These are phyloP conservation scores for Ascochyta koolunga DNA, from an alignment of 2,329 filamentous ascomycete genomes.

Conservation along the genomic window DNA sequence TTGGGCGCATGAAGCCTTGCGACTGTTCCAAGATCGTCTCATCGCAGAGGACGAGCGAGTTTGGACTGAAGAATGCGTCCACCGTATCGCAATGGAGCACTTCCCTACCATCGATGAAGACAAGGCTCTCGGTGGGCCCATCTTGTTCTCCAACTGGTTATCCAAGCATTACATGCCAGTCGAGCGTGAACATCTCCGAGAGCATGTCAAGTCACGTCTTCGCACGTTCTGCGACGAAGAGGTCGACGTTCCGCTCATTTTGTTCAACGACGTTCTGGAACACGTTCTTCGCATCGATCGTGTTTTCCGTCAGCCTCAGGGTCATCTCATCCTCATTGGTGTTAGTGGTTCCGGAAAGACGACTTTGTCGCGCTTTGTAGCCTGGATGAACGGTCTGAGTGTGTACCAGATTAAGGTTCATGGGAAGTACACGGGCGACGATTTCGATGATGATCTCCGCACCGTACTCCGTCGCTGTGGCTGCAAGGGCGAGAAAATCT, in stretches of 20 bases:
- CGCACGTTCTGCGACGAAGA: constrained; percentile 99
- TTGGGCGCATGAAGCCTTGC: constrained; percentile 96
- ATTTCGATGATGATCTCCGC: constrained; percentile 97
- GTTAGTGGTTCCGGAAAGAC: constrained; percentile 99
- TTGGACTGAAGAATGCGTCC: constrained; percentile 91
- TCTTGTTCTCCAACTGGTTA: constrained; percentile 98
- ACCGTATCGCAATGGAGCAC: constrained; percentile 82
- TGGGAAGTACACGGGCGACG: constrained; percentile 95
- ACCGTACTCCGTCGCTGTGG: constrained; percentile 92
- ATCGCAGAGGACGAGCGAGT: constrained; percentile 91
- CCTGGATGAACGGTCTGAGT: constrained; percentile 99
- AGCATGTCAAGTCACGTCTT: constrained; percentile 95
- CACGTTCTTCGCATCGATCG: constrained; percentile 98
- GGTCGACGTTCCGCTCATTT: constrained; percentile 94
- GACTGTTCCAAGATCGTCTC: constrained; percentile 95
- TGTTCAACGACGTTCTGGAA: constrained; percentile 99
- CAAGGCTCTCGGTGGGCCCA: constrained; percentile 87
- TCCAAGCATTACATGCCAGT: constrained; percentile 99
- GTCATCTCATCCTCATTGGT: constrained; percentile 96
- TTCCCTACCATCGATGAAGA: constrained; percentile 96
- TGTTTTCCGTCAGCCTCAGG: constrained; percentile 97
- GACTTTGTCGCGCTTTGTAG: constrained; percentile 94
- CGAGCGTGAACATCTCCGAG: constrained; percentile 89
- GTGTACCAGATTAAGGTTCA: constrained; percentile 99
- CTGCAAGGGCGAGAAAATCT: constrained; percentile 99